Evolutionary conservation across 345 rosid species (phyloP), one percentile per base, ranked within the genome.

Genomic region (Brassica nigra): DNA sequence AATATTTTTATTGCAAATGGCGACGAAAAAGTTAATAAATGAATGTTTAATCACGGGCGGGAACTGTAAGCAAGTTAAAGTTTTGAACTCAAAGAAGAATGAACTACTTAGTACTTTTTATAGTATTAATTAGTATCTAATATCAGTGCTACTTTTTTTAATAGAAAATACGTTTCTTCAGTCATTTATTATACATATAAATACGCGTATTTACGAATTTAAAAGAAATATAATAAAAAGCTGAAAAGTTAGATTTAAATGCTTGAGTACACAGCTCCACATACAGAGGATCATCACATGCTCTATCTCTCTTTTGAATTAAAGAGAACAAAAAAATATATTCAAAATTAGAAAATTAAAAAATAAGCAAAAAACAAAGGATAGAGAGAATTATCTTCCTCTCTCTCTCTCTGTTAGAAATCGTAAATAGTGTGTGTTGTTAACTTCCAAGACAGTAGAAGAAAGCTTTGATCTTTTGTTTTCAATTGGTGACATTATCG

Each of bases 251-350:
- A 11, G 65, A 68, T 74, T 80, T 68, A 15, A 74, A 62, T 80
- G 75, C 70, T 74, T 52, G 75, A 39, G 70, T 75, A 12, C 79
- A 69, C 71, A 74, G 76, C 83, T 80, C 83, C 83, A 80, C 76
- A 62, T 62, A 15, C 75, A 79, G 83, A 79, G 10, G 30, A 75
- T 62, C 83, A 75, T 62, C 83, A 80, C 83, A 63, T 75, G 83
- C 78, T 11, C 52, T 47, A 12, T 28, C 36, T 57, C 14, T 44
- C 42, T 71, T 74, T 80, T 74, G 83, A 80, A 80, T 52, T 68
- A 74, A 68, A 68, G 83, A 62, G 83, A 62, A 68, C 54, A 65
- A 58, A 2, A 14, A 1, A 12, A 2, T n/a, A 16, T 28, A 29
- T 57, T 55, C 36, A 70, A 47, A 70, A 44, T 34, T 54, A 33